Percentiles rank a stretch among this genome's conserved stretches.
These are phyloP conservation scores for Metschnikowia vanudenii DNA, from an alignment of 805 yeast species.

Conservation along the genomic window DNA sequence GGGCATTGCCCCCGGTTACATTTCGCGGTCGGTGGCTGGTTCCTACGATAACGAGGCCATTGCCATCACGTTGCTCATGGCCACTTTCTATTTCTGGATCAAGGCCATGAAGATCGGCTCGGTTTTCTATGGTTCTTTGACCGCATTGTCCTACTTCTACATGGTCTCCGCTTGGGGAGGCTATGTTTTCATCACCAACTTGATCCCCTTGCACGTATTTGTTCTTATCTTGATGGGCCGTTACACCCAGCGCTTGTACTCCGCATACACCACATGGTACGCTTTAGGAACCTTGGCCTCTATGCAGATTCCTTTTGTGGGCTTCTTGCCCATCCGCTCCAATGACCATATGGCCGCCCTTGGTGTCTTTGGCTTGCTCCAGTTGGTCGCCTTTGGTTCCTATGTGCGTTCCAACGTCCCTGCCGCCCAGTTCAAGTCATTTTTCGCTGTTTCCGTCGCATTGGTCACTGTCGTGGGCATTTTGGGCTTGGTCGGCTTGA, in stretches of 20 bases:
- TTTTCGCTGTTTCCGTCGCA: slow-evolving; percentile 58
- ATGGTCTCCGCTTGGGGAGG: slow-evolving; percentile 99
- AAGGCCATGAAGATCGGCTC: slow-evolving; percentile 91
- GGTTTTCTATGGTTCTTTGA: slow-evolving; percentile 73
- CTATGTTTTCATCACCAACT: slow-evolving; percentile 95
- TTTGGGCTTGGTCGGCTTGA: slow-evolving; percentile 70
- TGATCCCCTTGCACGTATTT: slow-evolving; percentile 93
- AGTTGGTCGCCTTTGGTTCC: slow-evolving; percentile 82
- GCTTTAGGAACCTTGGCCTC: slow-evolving; percentile 96
- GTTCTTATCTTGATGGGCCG: slow-evolving; percentile 93
- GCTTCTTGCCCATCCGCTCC: slow-evolving; percentile 93
- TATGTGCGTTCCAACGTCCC: slow-evolving; percentile 76
- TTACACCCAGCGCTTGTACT: slow-evolving; percentile 75
- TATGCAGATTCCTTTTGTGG: slow-evolving; percentile 99
- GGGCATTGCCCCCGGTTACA: slow-evolving; percentile 98
- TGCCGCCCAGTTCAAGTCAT: slow-evolving; percentile 66
- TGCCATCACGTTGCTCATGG: slow-evolving; percentile 93
- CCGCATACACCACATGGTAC: slow-evolving; percentile 96
- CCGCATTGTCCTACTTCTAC: slow-evolving; percentile 90
- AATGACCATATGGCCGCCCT: slow-evolving; percentile 98
- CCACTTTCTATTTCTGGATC: slow-evolving; percentile 94
- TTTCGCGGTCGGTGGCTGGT: slow-evolving; percentile 97
- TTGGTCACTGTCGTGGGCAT: slow-evolving; percentile 62
- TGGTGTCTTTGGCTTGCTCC: slow-evolving; percentile 94
- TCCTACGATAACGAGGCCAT: slow-evolving; percentile 98